Conservation (phyloP, 2,329 filamentous ascomycete species). For the Ophiocordyceps camponoti-saundersi region DNA sequence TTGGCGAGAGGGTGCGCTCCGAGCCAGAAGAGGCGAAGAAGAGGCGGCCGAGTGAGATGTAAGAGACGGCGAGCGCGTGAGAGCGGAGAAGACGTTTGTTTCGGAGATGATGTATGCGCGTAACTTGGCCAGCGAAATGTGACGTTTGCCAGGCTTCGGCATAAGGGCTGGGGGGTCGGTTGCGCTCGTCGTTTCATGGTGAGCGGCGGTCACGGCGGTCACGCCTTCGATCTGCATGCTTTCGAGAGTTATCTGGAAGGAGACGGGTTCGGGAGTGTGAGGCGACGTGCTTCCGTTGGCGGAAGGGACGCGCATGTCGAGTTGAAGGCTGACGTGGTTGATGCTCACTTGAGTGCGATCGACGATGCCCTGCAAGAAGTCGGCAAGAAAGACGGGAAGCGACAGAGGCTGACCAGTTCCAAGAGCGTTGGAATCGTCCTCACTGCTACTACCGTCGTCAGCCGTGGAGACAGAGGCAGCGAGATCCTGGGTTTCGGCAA, state of each 20-base stretch:
- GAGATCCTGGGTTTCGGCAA: slow-evolving; percentile 43
- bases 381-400: slow-evolving; percentile 52
- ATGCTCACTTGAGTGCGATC: slow-evolving; percentile 55
- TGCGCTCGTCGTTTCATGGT: slow-evolving; percentile 6
- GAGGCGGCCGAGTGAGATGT: slow-evolving; percentile 22
- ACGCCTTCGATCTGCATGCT: slow-evolving; percentile 51
- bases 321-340: slow-evolving; percentile 44
- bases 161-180: slow-evolving; percentile 16
- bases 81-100: slow-evolving; percentile 43
- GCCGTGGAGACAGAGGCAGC: slow-evolving; percentile 42
- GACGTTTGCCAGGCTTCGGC: slow-evolving; percentile 46
- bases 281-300: slow-evolving; percentile 18
- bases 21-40: slow-evolving; percentile 37
- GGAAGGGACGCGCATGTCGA: slow-evolving; percentile 42
- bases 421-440: slow-evolving; percentile 35
- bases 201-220: slow-evolving; percentile 20
- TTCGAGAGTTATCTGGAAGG: slow-evolving; percentile 48
- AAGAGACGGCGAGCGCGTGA: slow-evolving; percentile 39
- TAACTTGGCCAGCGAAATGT: slow-evolving; percentile 45
- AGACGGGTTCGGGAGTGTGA: slow-evolving; percentile 35
- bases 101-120: slow-evolving; percentile 51
- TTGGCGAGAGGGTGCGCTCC: slow-evolving; percentile 17
- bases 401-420: slow-evolving; percentile 58
- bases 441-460: slow-evolving; percentile 41
- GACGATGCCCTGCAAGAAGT: slow-evolving; percentile 56